Evolutionary conservation across 2,329 filamentous ascomycete genomes (phyloP), one percentile per base, ranked within the genome.

Genomic region (Reticulascus tulasneorum): DNA sequence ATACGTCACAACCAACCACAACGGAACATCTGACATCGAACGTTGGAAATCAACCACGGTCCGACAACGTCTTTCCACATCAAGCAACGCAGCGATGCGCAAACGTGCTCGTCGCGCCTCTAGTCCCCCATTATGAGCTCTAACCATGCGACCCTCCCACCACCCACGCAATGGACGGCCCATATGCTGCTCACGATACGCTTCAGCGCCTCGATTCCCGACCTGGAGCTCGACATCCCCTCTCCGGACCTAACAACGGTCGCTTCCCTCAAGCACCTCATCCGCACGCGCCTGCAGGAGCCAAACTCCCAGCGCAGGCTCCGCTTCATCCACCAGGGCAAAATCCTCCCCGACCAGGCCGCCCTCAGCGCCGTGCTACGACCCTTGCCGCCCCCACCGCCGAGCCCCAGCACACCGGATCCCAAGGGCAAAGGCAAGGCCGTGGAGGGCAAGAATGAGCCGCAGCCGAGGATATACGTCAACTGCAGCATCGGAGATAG

Each of bases 401-500:
- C 68, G 52, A 33, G 53, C 56, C 17, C 51, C 47, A 52, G 20
- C 31, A 38, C 16, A 12, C 20, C 36, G 27, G 38, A 49, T 29
- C 47, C 50, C 22, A 61, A 61, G 55, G 67, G 69, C 36, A 88
- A 87, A 52, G 86, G 84, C 29, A 94, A 93, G 41, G 75, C 75
- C 1, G 58, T 82, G 6, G 72, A 71, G 21, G 69, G 71, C 20
- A 66, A 69, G 7, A 59, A 60, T 8, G 53, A 57, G 11, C 57
- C 64, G 21, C 46, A 62, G 2, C 67, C 69, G 23, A 75, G 84
- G 28, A 77, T 94, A 52, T 96, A 94, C 59, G 83, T 97, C 43
- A 94, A 94, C 67, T 97, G 91, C 71, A 91, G 87, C 46, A 86
- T 97, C 40, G 89, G 89, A 36, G 81, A 86, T 58, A 69, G 76